These are phyloP conservation scores for Beauveria rudraprayagi DNA, from an alignment of 2,329 filamentous ascomycete genomes.

Conservation along the genomic window DNA sequence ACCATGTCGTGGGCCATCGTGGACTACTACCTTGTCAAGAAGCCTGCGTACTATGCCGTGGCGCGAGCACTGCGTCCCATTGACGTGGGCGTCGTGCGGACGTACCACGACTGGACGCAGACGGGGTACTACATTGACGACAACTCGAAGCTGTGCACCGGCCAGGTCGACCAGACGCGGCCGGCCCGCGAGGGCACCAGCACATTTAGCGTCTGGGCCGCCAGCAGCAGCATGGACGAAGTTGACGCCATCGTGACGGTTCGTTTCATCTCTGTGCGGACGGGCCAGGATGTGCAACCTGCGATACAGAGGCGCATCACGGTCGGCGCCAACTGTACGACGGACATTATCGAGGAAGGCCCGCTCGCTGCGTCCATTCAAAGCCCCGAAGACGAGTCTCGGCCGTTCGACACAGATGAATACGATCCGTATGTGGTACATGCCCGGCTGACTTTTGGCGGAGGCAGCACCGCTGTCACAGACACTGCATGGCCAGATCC, in stretches of 20 bases:
- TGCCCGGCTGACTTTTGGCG: slow-evolving; percentile 31
- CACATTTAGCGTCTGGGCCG: slow-evolving; percentile 37
- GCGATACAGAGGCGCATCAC: slow-evolving; percentile 18
- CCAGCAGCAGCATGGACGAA: slow-evolving; percentile 22
- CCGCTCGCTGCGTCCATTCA: slow-evolving; percentile 13
- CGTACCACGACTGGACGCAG: slow-evolving; percentile 34
- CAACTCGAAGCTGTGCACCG: slow-evolving; percentile 20
- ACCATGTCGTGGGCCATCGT: slow-evolving; percentile 58
- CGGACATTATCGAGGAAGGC: slow-evolving; percentile 23
- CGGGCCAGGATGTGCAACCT: slow-evolving; percentile 27
- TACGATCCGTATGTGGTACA: slow-evolving; percentile 40
- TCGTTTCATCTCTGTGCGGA: slow-evolving; percentile 33
- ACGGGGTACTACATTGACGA: slow-evolving; percentile 14
- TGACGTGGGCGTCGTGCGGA: slow-evolving; percentile 46
- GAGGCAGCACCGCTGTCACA: slow-evolving; percentile 32
- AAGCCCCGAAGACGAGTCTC: slow-evolving; percentile 2
- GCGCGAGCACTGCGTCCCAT: slow-evolving; percentile 52
- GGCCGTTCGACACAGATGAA: slow-evolving; percentile 26
- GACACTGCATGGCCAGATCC: slow-evolving; percentile 55
- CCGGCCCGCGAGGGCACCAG: slow-evolving; percentile 24
- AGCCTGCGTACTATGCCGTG: slow-evolving; percentile 47
- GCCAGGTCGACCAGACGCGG: slow-evolving; percentile 33
- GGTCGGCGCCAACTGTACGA: slow-evolving; percentile 30
- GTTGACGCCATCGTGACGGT: slow-evolving; percentile 23
- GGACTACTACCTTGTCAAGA: slow-evolving; percentile 55